These are phyloP conservation scores for Phytophthora citrophthora DNA, from an alignment of 352 stramenopile genomes.

Conservation along the genomic window DNA sequence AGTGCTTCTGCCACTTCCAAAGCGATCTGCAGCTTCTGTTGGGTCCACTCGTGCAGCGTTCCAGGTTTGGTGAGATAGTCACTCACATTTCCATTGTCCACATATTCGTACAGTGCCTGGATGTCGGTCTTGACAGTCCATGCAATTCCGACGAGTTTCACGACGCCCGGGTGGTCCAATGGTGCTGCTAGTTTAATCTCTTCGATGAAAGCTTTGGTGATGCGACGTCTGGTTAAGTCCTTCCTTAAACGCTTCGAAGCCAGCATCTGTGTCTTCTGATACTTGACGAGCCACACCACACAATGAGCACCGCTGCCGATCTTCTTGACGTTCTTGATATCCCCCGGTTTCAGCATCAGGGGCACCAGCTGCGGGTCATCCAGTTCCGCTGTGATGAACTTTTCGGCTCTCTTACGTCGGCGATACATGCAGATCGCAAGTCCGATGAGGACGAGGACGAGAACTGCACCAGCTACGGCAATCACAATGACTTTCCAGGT, in stretches of 20 bases:
- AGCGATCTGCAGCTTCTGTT: slow-evolving; percentile 43
- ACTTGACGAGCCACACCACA: slow-evolving; percentile 49
- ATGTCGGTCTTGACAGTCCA: slow-evolving; percentile 62
- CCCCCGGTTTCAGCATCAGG: slow-evolving; percentile 44
- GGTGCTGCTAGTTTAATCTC: slow-evolving; percentile 60
- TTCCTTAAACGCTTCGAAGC: slow-evolving; percentile 52
- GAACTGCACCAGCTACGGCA: slow-evolving; percentile 6
- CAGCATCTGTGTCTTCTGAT: slow-evolving; percentile 41
- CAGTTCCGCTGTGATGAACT: slow-evolving; percentile 36
- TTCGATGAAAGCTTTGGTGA: slow-evolving; percentile 48
- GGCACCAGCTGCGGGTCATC: slow-evolving; percentile 43
- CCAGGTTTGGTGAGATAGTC: slow-evolving; percentile 36
- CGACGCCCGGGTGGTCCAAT: slow-evolving; percentile 55
- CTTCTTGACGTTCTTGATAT: slow-evolving; percentile 50
- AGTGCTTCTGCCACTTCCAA: slow-evolving; percentile 58
- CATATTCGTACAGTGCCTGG: slow-evolving; percentile 70
- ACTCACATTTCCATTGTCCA: slow-evolving; percentile 58
- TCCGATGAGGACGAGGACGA: slow-evolving; percentile 10
- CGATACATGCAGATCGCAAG: slow-evolving; percentile 17
- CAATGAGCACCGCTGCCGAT: slow-evolving; percentile 37
- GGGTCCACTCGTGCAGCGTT: slow-evolving; percentile 38
- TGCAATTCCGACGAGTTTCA: slow-evolving; percentile 57
- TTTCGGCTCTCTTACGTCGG: slow-evolving; percentile 28
- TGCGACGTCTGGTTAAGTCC: slow-evolving; percentile 36
- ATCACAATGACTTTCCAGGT: slow-evolving; percentile 20